A percentile compares a stretch with the other conserved stretches of the same genome.
Evolutionary conservation across 75 land plant species (phyloP).

Genomic region (Cunninghamia lanceolata): DNA sequence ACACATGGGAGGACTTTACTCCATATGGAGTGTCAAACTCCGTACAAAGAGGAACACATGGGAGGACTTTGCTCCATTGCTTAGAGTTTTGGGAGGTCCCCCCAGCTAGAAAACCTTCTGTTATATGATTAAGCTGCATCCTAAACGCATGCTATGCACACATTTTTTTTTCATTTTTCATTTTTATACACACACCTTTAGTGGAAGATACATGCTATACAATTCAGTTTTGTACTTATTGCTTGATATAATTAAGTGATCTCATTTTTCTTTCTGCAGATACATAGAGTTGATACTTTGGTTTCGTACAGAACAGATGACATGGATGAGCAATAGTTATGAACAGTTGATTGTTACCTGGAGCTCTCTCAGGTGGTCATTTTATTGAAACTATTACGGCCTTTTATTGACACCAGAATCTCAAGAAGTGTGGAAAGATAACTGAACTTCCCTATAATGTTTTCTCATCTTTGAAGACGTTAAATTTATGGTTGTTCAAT

Average conservation of each 20-base stretch:
- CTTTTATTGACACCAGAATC: too few relatives aligned
- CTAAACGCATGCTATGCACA: not conserved
- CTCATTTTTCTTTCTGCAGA: slow-evolving; percentile 53
- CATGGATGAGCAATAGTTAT: slow-evolving; percentile 44
- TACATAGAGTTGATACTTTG: slow-evolving; percentile 81
- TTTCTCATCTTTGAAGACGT: too few relatives aligned
- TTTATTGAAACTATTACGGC: too few relatives aligned
- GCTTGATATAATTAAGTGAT: not conserved
- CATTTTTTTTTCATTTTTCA: too few relatives aligned
- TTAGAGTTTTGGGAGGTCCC: not conserved
- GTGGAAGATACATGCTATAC: not conserved
- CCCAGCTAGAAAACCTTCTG: not conserved
- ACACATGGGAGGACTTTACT: too few relatives aligned
- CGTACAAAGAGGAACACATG: too few relatives aligned
- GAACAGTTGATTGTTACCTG: not conserved
- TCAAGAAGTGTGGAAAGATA: too few relatives aligned
- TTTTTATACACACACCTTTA: too few relatives aligned
- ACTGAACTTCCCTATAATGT: too few relatives aligned
- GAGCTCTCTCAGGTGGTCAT: not conserved
- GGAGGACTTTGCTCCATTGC: too few relatives aligned
- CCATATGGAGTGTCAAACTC: too few relatives aligned
- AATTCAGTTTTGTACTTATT: not conserved
- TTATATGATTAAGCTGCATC: not conserved
- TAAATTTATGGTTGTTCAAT: too few relatives aligned
- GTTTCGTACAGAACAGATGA: slow-evolving; percentile 88